These are phyloP conservation scores for Singerocomus rubriflavus DNA, from an alignment of 1,284 basidiomycete species.

Conservation along the genomic window DNA sequence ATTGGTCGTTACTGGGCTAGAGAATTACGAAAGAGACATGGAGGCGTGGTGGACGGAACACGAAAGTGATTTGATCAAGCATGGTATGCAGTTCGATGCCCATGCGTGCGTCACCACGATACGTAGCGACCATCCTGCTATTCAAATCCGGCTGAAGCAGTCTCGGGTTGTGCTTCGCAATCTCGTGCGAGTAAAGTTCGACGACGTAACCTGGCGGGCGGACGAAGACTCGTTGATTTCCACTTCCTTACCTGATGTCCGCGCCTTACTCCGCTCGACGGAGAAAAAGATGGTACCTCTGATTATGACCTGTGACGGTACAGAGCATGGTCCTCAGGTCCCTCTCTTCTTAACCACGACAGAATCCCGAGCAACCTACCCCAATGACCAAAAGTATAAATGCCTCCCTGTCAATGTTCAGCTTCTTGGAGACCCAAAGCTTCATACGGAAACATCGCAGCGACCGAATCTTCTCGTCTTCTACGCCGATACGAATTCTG, in stretches of 20 bases:
- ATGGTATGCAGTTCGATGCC: slow-evolving; percentile 29
- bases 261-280: slow-evolving; percentile 12
- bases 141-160: slow-evolving; percentile 19
- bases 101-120: slow-evolving; percentile 34
- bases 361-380: slow-evolving; percentile 3
- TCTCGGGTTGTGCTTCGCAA: slow-evolving; percentile 20
- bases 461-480: slow-evolving; percentile 27
- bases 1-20: slow-evolving; percentile 35
- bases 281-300: slow-evolving; percentile 18
- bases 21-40: slow-evolving; percentile 33
- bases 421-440: slow-evolving; percentile 1
- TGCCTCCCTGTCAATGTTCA: slow-evolving; percentile 13
- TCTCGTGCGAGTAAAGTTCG: slow-evolving; percentile 16
- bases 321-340: not conserved
- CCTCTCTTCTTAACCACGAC: slow-evolving; percentile 3
- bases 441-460: not conserved
- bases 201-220: slow-evolving; percentile 15
- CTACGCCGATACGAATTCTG: slow-evolving; percentile 14
- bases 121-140: slow-evolving; percentile 29
- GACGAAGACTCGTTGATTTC: slow-evolving; percentile 22
- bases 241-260: slow-evolving; percentile 23
- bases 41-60: slow-evolving; percentile 34
- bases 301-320: slow-evolving; percentile 19
- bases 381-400: slow-evolving; percentile 12
- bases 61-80: slow-evolving; percentile 23